Percentiles rank a stretch among this genome's conserved stretches.
These are phyloP conservation scores for Ceratocystis variospora DNA, from an alignment of 2,329 filamentous ascomycete species.

Conservation along the genomic window DNA sequence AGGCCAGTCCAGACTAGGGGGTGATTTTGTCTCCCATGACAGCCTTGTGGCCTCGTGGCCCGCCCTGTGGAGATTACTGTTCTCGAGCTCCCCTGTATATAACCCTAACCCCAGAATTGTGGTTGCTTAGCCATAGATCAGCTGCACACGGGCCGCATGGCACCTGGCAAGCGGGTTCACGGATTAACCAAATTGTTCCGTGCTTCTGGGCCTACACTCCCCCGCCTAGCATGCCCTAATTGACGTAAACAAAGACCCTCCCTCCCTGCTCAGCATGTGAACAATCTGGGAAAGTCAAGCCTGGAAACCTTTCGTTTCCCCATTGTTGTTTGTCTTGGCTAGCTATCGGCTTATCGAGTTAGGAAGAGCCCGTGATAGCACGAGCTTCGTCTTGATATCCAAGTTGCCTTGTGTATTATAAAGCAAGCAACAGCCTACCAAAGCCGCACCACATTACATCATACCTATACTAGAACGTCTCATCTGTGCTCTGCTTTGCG, in stretches of 20 bases:
- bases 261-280: neutral
- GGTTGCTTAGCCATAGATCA: neutral
- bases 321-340: neutral
- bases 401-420: neutral
- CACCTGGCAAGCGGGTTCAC: neutral
- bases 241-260: neutral
- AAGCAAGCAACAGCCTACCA: neutral
- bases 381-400: neutral
- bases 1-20: neutral
- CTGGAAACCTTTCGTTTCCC: neutral
- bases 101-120: neutral
- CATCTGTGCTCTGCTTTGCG: neutral
- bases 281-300: neutral
- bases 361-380: neutral
- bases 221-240: neutral
- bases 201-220: neutral
- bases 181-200: neutral
- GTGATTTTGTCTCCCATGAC: neutral
- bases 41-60: neutral
- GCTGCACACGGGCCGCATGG: neutral
- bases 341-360: neutral
- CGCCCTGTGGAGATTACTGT: too few relatives aligned
- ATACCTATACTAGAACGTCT: neutral
- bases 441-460: neutral
- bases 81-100: neutral